Evolutionary conservation across 768 basidiomycete genomes (phyloP).

Genomic region (Tremella yokohamensis): DNA sequence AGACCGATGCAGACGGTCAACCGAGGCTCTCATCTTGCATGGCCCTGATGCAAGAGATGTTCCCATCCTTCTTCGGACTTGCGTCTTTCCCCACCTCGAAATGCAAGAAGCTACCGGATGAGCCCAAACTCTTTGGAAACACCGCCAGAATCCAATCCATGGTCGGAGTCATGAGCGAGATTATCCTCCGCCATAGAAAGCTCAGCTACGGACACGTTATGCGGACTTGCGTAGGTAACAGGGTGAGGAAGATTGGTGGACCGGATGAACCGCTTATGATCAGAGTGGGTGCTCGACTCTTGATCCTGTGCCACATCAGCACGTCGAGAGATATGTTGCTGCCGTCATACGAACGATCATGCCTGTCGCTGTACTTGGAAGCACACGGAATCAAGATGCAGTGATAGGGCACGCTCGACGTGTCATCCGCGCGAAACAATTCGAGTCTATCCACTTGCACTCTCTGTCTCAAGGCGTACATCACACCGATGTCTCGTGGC

Average conservation of each 20-base stretch:
- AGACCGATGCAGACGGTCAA: background rate
- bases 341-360: conserved; percentile 17
- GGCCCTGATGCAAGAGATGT: conserved; percentile 72
- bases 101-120: background rate
- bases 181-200: background rate
- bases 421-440: conserved; percentile 74
- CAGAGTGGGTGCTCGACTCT: background rate
- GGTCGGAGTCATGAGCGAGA: conserved; percentile 23
- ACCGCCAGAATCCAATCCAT: conserved; percentile 10
- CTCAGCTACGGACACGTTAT: background rate
- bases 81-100: background rate
- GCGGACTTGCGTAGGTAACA: too few relatives aligned
- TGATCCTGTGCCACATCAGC: background rate
- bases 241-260: too few relatives aligned
- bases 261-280: too few relatives aligned
- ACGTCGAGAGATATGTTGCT: conserved; percentile 23
- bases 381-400: conserved; percentile 21
- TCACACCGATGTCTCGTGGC: conserved; percentile 74
- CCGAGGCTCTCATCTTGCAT: conserved; percentile 18
- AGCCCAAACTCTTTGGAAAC: conserved; percentile 14
- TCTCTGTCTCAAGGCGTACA: conserved; percentile 70
- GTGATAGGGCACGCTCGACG: conserved; percentile 62
- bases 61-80: conserved; percentile 49
- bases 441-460: conserved; percentile 75
- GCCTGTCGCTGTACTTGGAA: conserved; percentile 36